A percentile compares a stretch with the other conserved stretches of the same genome.
Evolutionary conservation across 2,329 filamentous ascomycete species (phyloP).

Genomic region (Aspergillus candidus): DNA sequence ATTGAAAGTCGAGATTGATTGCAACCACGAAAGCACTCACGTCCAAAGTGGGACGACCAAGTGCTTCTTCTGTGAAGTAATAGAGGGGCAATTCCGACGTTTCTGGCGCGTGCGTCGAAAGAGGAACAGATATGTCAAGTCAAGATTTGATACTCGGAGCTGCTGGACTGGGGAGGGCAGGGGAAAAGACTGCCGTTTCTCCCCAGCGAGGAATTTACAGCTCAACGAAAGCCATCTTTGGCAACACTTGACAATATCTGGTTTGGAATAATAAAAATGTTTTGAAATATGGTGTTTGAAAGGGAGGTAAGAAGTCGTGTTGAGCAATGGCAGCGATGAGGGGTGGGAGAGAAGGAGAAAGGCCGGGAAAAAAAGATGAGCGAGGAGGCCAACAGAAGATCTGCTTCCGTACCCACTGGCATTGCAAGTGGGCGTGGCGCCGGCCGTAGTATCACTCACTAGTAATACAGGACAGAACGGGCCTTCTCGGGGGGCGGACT

Average conservation of each 20-base stretch:
- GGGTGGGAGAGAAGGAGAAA: constrained; percentile 19
- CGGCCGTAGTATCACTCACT: too few relatives aligned
- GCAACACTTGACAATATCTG: constrained; percentile 69
- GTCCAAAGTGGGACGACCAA: constrained; percentile 29
- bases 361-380: constrained; percentile 17
- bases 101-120: constrained; percentile 39
- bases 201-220: constrained; percentile 86
- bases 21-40: constrained; percentile 31
- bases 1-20: constrained; percentile 7
- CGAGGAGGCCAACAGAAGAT: constrained; percentile 2
- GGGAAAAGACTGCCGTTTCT: constrained; percentile 49
- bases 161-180: constrained; percentile 71
- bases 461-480: constrained; percentile 11
- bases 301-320: constrained; percentile 13
- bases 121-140: constrained; percentile 51
- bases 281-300: constrained; percentile 3
- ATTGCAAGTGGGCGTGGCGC: constrained; percentile 4
- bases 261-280: constrained; percentile 18
- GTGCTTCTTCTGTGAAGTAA: constrained; percentile 36
- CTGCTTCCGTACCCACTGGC: not conserved
- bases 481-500: constrained; percentile 3
- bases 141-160: constrained; percentile 63
- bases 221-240: constrained; percentile 70
- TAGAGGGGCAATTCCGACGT: constrained; percentile 58
- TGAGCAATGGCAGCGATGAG: constrained; percentile 13